Base-by-base conservation (phyloP, 2,329 filamentous ascomycete species). In the Colletotrichum sublineola region DNA sequence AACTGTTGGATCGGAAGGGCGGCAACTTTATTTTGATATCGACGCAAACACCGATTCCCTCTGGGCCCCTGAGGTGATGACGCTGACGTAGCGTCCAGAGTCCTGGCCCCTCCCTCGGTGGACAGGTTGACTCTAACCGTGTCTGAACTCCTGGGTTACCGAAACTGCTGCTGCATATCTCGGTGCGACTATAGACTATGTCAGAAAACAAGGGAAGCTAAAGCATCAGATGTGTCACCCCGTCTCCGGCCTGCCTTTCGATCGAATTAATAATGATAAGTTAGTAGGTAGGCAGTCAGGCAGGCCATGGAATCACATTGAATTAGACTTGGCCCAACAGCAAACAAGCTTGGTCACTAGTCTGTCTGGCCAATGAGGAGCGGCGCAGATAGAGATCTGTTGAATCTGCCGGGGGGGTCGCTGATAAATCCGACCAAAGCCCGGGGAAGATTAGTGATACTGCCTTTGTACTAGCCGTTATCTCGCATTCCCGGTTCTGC, bases 391-490 rank as follows among this genome's bases (percentile, higher is more conserved):
- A 24, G 31, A 46, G 36, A 40, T 58, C 42, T 57, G 38, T 61
- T 36, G 55, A 50, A 33, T 53, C 42, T 60, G 18, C 29, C 53
- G 60, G 66, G 55, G 66, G 55, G 55, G 31, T 72, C 46, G 66
- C 69, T 72, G 66, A 72, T 72, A 65, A 72, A 72, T 72, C 61
- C 55, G 53, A 64, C 20, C 44, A 72, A 55, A 63, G 15, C 8
- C 36, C 58, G 29, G 42, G 29, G 29, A 20, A 11, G 65, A 72
- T 68, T 72, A 55, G 38, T 68, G 58, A 60, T 60, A 29, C 15
- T 29, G 20, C 46, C 20, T 38, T 38, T 18, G 66, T 72, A 64
- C 24, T 31, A 24, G 24, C 5, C 20, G 69, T 58, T 68, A 68
- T 24, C 40, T 5, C 1, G 2, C 29, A 11, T 31, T 29, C 7